Conservation (phyloP, 2,329 filamentous ascomycete genomes). For the Cladophialophora bantiana region DNA sequence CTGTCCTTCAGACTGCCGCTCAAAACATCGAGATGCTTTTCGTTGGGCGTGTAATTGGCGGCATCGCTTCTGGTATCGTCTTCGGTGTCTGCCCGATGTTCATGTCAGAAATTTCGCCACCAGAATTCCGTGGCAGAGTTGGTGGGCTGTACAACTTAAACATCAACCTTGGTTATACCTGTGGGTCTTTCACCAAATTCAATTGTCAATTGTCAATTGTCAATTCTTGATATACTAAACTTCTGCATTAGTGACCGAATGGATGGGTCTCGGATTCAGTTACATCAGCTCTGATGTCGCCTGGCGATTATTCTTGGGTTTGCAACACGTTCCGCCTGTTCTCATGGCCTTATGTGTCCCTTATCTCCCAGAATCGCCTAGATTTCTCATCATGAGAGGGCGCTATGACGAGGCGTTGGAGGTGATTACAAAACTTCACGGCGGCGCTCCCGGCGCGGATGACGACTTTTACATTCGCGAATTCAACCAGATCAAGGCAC, state of each 20-base stretch:
- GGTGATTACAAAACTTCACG: slow-evolving; percentile 23
- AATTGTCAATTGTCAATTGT: slow-evolving; percentile 1
- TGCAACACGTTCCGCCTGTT: slow-evolving; percentile 13
- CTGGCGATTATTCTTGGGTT: slow-evolving; percentile 23
- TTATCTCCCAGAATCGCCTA: slow-evolving; percentile 41
- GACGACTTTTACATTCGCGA: slow-evolving; percentile 28
- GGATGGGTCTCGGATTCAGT: slow-evolving; percentile 25
- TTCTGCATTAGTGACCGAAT: slow-evolving; percentile 19
- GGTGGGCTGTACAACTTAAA: slow-evolving; percentile 22
- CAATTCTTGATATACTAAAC: slow-evolving; percentile 10
- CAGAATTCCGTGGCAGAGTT: slow-evolving; percentile 18
- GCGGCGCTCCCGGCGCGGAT: slow-evolving; percentile 9
- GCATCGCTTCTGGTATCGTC: slow-evolving; percentile 22
- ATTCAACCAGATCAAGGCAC: slow-evolving; percentile 29
- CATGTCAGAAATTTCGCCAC: slow-evolving; percentile 22
- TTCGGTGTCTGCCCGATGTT: slow-evolving; percentile 26
- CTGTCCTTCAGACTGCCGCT: slow-evolving; percentile 17
- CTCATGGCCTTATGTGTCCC: slow-evolving; percentile 28
- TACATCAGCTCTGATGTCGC: slow-evolving; percentile 20
- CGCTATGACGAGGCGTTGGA: slow-evolving; percentile 34
- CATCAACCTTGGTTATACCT: slow-evolving; percentile 22
- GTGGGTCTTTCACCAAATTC: neutral
- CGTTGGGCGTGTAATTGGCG: slow-evolving; percentile 23
- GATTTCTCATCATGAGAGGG: slow-evolving; percentile 40
- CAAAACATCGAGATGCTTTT: slow-evolving; percentile 28